Conservation (phyloP, 495 filamentous ascomycete genomes). For the Penicillium taxi region DNA sequence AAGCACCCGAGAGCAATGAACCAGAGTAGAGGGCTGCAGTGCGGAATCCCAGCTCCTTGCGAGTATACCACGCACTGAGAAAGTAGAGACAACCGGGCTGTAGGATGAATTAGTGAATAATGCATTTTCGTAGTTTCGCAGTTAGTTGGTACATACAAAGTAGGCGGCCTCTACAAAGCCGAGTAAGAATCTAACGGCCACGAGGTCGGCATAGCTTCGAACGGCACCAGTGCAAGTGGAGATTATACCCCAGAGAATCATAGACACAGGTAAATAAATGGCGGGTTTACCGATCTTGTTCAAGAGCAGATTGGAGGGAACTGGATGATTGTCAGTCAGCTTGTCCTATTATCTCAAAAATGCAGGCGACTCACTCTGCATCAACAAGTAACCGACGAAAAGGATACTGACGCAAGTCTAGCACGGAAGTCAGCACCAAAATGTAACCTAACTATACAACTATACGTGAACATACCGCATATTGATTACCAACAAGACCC, state of each 20-base stretch:
- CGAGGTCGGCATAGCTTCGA: slow-evolving; percentile 50
- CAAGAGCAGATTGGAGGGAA: slow-evolving; percentile 39
- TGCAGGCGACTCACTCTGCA: slow-evolving; percentile 32
- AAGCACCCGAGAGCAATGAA: slow-evolving; percentile 50
- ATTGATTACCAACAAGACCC: slow-evolving; percentile 39
- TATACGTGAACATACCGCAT: slow-evolving; percentile 11
- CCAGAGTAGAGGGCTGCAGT: slow-evolving; percentile 45
- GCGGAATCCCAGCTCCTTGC: slow-evolving; percentile 43
- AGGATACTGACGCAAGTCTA: slow-evolving; percentile 58
- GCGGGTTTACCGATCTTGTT: slow-evolving; percentile 49
- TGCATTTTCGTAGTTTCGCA: background rate
- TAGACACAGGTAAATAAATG: slow-evolving; percentile 55
- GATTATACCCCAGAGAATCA: slow-evolving; percentile 68
- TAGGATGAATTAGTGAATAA: background rate
- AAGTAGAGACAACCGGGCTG: slow-evolving; percentile 43
- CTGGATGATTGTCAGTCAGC: slow-evolving; percentile 1
- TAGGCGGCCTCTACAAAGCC: slow-evolving; percentile 54
- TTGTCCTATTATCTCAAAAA: background rate
- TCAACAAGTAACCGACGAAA: slow-evolving; percentile 61
- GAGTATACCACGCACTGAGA: slow-evolving; percentile 43
- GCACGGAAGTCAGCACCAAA: background rate
- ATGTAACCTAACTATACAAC: background rate
- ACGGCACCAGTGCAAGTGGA: slow-evolving; percentile 54
- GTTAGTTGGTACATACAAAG: slow-evolving; percentile 22
- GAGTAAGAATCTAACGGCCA: slow-evolving; percentile 62